A percentile compares a stretch with the other conserved stretches of the same genome.
These are phyloP conservation scores for Dalbergia cultrata DNA, from an alignment of 306 rosid genomes.

Conservation along the genomic window DNA sequence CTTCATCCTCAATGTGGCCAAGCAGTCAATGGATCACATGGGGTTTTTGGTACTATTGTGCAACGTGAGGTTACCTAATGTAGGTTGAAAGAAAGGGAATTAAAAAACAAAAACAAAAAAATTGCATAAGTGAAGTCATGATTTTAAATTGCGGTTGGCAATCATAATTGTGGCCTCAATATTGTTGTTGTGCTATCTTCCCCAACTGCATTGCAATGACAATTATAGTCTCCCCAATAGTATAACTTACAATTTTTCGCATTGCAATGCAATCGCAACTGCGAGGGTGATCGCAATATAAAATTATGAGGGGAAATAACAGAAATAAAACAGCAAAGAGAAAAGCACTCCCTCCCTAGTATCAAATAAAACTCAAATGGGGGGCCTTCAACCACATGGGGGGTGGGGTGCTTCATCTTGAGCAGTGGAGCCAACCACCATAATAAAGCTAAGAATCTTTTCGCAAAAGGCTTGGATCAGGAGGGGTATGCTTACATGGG, in stretches of 20 bases:
- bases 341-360: slow-evolving; percentile 52
- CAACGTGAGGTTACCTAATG: slow-evolving; percentile 62
- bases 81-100: slow-evolving; percentile 46
- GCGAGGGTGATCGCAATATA: too few relatives aligned
- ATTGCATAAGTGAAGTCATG: slow-evolving; percentile 33
- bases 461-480: slow-evolving; percentile 54
- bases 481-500: background rate
- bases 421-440: slow-evolving; percentile 75
- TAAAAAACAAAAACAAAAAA: slow-evolving; percentile 15
- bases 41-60: slow-evolving; percentile 63
- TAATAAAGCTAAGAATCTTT: slow-evolving; percentile 69
- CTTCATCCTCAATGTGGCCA: slow-evolving; percentile 56
- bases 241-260: too few relatives aligned
- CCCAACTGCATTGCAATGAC: too few relatives aligned
- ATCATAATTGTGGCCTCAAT: too few relatives aligned
- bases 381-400: slow-evolving; percentile 99
- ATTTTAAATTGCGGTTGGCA: too few relatives aligned
- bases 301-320: slow-evolving; percentile 36
- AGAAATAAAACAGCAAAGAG: slow-evolving; percentile 78
- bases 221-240: too few relatives aligned
- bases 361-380: slow-evolving; percentile 69
- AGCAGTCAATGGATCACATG: slow-evolving; percentile 86
- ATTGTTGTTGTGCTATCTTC: too few relatives aligned
- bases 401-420: slow-evolving; percentile 65
- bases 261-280: too few relatives aligned